Conservation (phyloP, 2,329 filamentous ascomycete species). For the Mollisiaceae sp. region DNA sequence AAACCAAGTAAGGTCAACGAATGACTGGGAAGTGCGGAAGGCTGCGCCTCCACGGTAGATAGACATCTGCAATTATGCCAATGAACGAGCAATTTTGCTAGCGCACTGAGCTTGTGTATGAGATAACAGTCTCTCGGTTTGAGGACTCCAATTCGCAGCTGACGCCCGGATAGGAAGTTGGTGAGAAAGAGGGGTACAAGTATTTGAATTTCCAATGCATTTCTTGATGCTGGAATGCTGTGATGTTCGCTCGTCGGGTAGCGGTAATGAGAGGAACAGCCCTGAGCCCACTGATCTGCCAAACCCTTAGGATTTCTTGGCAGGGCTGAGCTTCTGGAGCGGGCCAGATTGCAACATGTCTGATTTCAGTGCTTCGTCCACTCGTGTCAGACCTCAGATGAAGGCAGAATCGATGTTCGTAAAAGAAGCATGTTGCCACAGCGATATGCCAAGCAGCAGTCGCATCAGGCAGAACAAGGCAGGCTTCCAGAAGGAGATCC, state of each 20-base stretch:
- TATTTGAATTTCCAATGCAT: background rate
- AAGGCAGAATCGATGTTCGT: background rate
- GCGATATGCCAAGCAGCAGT: background rate
- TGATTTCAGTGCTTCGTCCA: background rate
- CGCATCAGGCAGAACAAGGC: slow-evolving; percentile 22
- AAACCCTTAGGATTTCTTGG: slow-evolving; percentile 12
- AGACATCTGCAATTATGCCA: background rate
- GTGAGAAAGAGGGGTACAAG: background rate
- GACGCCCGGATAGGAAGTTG: background rate
- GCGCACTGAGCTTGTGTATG: background rate
- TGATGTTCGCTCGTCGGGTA: slow-evolving; percentile 13
- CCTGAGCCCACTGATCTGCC: slow-evolving; percentile 15
- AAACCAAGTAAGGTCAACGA: too few relatives aligned
- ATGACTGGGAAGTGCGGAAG: background rate
- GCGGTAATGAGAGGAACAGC: background rate
- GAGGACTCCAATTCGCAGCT: background rate
- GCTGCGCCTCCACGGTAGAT: slow-evolving; percentile 8
- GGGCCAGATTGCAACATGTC: background rate
- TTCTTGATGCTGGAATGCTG: background rate
- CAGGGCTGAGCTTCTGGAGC: slow-evolving; percentile 21
- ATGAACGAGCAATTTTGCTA: background rate
- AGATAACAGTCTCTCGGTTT: slow-evolving; percentile 1
- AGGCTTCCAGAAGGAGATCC: slow-evolving; percentile 26
- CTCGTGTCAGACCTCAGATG: slow-evolving; percentile 10
- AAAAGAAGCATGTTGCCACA: background rate